Evolutionary conservation across 768 basidiomycete species (phyloP).

Genomic region (Lactifluus pinguis): DNA sequence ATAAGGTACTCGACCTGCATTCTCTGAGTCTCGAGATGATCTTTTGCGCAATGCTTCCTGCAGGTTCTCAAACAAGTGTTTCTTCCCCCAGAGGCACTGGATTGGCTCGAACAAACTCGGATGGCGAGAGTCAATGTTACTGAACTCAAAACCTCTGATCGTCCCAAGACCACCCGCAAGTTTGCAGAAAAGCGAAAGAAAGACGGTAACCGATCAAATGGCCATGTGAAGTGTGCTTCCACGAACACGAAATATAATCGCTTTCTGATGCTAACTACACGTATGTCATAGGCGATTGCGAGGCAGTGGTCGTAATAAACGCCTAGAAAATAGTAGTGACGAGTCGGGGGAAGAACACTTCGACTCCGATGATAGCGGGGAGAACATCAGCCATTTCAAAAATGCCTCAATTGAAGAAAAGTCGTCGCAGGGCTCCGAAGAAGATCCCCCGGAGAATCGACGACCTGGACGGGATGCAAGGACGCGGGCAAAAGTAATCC

Average conservation of each 20-base stretch:
- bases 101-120: constrained; percentile 49
- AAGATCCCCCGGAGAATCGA: constrained; percentile 19
- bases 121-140: constrained; percentile 21
- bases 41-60: not conserved
- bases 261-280: not conserved
- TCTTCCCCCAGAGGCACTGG: constrained; percentile 48
- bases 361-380: constrained; percentile 18
- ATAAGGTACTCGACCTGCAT: constrained; percentile 37
- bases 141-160: constrained; percentile 23
- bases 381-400: constrained; percentile 15
- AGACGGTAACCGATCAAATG: constrained; percentile 35
- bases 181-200: constrained; percentile 51
- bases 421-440: constrained; percentile 14
- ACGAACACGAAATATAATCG: not conserved
- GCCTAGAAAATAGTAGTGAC: constrained; percentile 22
- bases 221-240: constrained; percentile 39
- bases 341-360: constrained; percentile 24
- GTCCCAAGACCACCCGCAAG: constrained; percentile 41
- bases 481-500: constrained; percentile 27
- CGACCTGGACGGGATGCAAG: constrained; percentile 27
- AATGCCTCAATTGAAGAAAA: constrained; percentile 9
- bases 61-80: constrained; percentile 64
- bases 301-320: constrained; percentile 21
- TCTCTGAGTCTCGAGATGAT: not conserved
- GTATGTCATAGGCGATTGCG: constrained; percentile 19